Evolutionary conservation across 352 stramenopile species (phyloP), one percentile per base, ranked within the genome.

Genomic region (Pythium scleroteichum): DNA sequence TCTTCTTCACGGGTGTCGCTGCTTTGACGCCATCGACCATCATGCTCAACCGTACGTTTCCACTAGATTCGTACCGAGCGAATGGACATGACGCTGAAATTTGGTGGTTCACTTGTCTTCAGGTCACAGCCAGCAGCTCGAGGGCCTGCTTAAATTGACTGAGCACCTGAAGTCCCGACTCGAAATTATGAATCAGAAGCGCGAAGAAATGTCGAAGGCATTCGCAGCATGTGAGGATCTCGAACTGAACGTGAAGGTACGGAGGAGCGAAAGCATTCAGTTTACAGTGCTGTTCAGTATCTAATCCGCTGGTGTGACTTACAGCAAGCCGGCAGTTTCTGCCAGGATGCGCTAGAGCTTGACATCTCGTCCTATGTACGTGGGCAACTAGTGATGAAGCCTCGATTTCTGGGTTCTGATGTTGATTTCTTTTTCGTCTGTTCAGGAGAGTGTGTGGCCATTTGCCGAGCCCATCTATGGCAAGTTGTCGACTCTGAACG

Each of bases 141-240:
- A 72, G 32, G 86, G 86, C 1, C 64, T 95, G 24, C 78, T 81
- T n/a, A 84, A 76, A 40, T 64, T 95, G 9, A 75, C 90, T 1
- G 82, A 92, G 53, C 82, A 88, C 41, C 73, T 95, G 46, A 95
- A 95, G 64, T 79, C 81, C 1, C 87, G 82, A 27, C 69, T 95
- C 1, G 86, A 92, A 61, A 95, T 94, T 26, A 88, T 95, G 79
- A 88, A 83, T 59, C 82, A 91, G 60, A 91, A 91, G 50, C 77
- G 84, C 17, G 79, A 82, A 22, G 86, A 94, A 47, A 81, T 95
- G 68, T 76, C 82, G 20, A 73, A 78, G 16, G 84, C 80, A 16
- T 90, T 88, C 32, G 76, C 85, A 14, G 86, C 84, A 1, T 82
- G 80, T 14, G 82, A 92, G 53, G 75, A 81, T 24, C 64, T 89